Evolutionary conservation across 2,329 filamentous ascomycete species (phyloP), one percentile per base, ranked within the genome.

Genomic region (Botrytis cinerea): DNA sequence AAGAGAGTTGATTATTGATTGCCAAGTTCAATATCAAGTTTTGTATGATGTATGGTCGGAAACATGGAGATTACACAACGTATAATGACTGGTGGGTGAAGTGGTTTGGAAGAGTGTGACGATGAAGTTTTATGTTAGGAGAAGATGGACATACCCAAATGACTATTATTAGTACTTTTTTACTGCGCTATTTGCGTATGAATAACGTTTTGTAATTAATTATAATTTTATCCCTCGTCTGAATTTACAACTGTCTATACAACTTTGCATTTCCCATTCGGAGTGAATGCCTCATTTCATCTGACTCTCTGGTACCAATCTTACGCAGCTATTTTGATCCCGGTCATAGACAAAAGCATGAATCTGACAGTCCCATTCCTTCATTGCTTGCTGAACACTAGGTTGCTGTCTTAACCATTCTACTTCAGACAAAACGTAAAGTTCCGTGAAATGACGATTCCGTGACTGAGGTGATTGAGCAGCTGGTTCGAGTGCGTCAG

Each of bases 341-440:
- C 90, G 85, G 78, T 91, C 86, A 80, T 89, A 91, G 3, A 92
- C 86, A 74, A 90, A 83, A 12, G 89, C 90, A 80, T 92, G 89
- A 10, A 92, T 83, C 80, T 87, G 81, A 71, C 92, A 79, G 2
- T 87, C 89, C 28, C 88, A 84, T 77, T 90, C 88, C 75, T 84
- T 80, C 71, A 90, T 87, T 25, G 89, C 90, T 75, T 87, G 87
- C 75, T 88, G 83, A 35, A 92, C 87, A 43, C 84, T 85, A 40
- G 85, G 84, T 80, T 91, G 90, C 79, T 87, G 83, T 79, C 85
- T 86, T 73, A 92, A 79, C 60, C 85, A 85, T 73, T 87, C 85
- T 51, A 91, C 82, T 46, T 88, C 86, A 63, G 86, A 83, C 51
- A 86, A 82, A 9, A 92, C 89, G 78, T 92, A 92, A 75, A 91